phyloP scores from a whole-genome alignment of 2,329 filamentous ascomycete genomes.

The Diplodia mutila region DNA sequence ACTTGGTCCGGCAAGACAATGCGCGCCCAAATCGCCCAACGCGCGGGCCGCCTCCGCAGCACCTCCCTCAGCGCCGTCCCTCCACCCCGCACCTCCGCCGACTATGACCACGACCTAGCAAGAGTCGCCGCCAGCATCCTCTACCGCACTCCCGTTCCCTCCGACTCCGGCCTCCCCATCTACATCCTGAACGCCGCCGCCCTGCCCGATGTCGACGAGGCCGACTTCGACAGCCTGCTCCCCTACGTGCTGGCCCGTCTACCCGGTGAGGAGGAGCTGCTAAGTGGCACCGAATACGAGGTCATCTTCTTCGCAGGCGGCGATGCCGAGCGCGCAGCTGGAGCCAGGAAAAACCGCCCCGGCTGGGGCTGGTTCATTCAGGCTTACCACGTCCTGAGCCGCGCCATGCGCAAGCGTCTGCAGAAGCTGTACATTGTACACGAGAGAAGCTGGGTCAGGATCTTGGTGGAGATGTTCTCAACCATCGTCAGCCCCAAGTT shows the following conservation, averaged over 20 bases:
- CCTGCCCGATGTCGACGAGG: conserved; percentile 58
- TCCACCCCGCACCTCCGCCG: conserved; percentile 49
- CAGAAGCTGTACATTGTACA: conserved; percentile 62
- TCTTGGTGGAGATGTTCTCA: conserved; percentile 60
- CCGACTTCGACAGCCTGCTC: conserved; percentile 59
- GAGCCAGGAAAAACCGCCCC: conserved; percentile 51
- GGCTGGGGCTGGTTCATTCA: conserved; percentile 62
- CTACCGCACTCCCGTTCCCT: conserved; percentile 57
- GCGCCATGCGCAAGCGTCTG: conserved; percentile 59
- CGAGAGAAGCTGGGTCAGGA: conserved; percentile 60
- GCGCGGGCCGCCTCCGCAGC: conserved; percentile 43
- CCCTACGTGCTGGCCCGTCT: conserved; percentile 60
- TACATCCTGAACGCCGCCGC: conserved; percentile 61
- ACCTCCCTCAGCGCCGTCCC: conserved; percentile 53
- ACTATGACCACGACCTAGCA: conserved; percentile 55
- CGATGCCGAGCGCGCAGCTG: conserved; percentile 38
- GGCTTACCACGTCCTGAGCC: conserved; percentile 59
- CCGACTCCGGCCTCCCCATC: conserved; percentile 53
- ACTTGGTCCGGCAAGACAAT: conserved; percentile 29
- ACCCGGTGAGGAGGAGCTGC: conserved; percentile 59
- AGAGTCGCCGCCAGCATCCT: conserved; percentile 57
- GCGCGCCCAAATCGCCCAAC: conserved; percentile 39
- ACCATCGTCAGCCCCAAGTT: conserved; percentile 62
- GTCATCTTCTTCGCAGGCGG: conserved; percentile 63
- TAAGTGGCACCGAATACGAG: conserved; percentile 59